A percentile compares a stretch with the other conserved stretches of the same genome.
Evolutionary conservation across 352 stramenopile species (phyloP).

Genomic region (Blastocystis sp.): DNA sequence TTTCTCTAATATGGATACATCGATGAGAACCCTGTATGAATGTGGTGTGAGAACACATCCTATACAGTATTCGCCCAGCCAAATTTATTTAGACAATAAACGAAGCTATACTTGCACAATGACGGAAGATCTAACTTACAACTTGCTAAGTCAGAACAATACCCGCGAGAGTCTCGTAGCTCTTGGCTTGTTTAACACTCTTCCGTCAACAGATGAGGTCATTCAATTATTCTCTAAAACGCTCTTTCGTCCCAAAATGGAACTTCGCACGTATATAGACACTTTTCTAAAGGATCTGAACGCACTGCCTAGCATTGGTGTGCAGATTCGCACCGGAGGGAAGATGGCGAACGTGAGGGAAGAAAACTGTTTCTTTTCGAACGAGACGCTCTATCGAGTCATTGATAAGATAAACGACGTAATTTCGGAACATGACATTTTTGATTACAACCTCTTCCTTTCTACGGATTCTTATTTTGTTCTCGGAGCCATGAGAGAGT

Average conservation of each 20-base stretch:
- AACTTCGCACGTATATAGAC: not conserved
- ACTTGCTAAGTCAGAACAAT: not conserved
- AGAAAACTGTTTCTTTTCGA: not conserved
- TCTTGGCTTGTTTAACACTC: not conserved
- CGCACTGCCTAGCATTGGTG: not conserved
- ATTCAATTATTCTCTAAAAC: not conserved
- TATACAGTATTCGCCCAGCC: too few species aligned
- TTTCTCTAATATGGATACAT: not conserved
- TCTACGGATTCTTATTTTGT: conserved; percentile 27
- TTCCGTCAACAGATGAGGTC: not conserved
- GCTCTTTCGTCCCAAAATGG: not conserved
- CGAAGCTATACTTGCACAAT: not conserved
- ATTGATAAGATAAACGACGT: not conserved
- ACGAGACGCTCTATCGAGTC: not conserved
- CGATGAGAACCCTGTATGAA: not conserved
- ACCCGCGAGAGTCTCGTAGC: not conserved
- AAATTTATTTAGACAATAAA: not conserved
- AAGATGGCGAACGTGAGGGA: not conserved
- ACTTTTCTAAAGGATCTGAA: not conserved
- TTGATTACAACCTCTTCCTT: not conserved
- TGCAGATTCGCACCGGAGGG: conserved; percentile 28
- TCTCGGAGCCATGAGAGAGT: not conserved
- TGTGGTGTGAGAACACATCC: not conserved
- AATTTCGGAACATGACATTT: not conserved
- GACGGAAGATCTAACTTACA: not conserved